Evolutionary conservation across 2,329 filamentous ascomycete genomes (phyloP).

Genomic region (Aspergillus pseudoviridinutans): DNA sequence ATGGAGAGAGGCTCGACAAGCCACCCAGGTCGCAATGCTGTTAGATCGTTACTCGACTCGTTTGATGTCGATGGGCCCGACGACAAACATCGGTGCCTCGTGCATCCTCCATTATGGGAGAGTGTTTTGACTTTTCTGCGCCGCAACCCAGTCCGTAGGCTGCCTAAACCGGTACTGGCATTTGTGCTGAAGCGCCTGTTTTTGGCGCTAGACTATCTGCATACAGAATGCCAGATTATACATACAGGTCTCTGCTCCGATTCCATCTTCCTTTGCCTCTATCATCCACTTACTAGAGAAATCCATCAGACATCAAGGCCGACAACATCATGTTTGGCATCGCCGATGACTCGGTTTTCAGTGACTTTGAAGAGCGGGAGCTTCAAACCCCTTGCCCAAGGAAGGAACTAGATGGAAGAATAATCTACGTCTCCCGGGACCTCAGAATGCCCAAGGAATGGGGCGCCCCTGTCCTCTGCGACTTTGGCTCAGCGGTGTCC

Average conservation of each 20-base stretch:
- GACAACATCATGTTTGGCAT: conserved; percentile 48
- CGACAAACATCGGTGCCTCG: conserved; percentile 33
- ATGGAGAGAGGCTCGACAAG: conserved; percentile 24
- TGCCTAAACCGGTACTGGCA: conserved; percentile 34
- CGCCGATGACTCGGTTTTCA: conserved; percentile 33
- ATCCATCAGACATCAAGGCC: conserved; percentile 40
- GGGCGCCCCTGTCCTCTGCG: conserved; percentile 43
- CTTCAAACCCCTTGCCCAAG: conserved; percentile 38
- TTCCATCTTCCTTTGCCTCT: conserved; percentile 1
- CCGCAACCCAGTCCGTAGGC: conserved; percentile 37
- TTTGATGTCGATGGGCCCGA: conserved; percentile 31
- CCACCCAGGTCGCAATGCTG: conserved; percentile 27
- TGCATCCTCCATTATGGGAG: conserved; percentile 43
- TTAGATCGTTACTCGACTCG: conserved; percentile 31
- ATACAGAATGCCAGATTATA: conserved; percentile 44
- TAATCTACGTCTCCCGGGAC: conserved; percentile 43
- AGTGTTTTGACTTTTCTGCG: conserved; percentile 38
- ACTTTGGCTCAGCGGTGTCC: conserved; percentile 47
- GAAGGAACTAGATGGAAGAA: conserved; percentile 40
- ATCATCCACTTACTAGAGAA: conserved; percentile 5
- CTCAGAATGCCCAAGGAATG: conserved; percentile 31
- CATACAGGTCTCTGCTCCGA: conserved; percentile 40
- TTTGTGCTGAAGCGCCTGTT: conserved; percentile 40
- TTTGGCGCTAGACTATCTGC: conserved; percentile 44
- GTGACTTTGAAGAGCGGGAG: neutral